Conservation (phyloP, 139 green algal species). For the Astrephomene gubernaculifera region DNA sequence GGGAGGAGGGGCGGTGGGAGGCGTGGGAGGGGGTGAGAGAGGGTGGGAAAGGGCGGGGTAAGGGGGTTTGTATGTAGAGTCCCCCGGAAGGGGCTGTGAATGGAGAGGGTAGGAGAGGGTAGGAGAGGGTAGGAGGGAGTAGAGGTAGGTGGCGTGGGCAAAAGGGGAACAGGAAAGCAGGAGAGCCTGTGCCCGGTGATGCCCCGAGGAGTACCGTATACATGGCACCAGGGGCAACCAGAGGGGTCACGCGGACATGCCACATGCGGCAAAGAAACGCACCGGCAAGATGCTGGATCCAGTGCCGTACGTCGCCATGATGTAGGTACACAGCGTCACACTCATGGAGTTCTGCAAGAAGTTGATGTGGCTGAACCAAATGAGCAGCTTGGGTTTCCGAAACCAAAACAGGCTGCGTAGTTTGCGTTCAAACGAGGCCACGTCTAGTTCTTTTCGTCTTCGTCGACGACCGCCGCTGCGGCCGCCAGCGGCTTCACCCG, state of each 20-base stretch:
- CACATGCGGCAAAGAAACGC: too few species aligned
- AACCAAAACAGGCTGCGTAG: conserved; percentile 35
- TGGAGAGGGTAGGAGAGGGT: too few species aligned
- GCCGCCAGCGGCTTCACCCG: not conserved
- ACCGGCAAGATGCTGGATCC: conserved; percentile 17
- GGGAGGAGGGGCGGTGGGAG: not conserved
- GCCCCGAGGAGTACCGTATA: too few species aligned
- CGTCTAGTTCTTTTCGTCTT: not conserved
- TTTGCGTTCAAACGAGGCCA: conserved; percentile 16
- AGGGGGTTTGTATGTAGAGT: too few species aligned
- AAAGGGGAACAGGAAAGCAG: too few species aligned
- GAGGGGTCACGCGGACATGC: too few species aligned
- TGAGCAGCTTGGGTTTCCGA: conserved; percentile 14
- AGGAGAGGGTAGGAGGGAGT: too few species aligned
- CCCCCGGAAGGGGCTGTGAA: too few species aligned
- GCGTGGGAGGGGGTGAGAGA: not conserved
- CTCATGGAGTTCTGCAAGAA: conserved; percentile 45
- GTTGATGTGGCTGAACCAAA: conserved; percentile 34
- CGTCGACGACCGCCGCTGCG: not conserved
- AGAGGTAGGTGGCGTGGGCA: too few species aligned
- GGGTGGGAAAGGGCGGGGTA: too few species aligned
- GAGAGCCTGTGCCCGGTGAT: too few species aligned
- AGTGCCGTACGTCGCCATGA: not conserved
- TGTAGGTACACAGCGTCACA: conserved; percentile 33
- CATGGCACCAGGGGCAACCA: too few species aligned